Evolutionary conservation across 441 rosid species (phyloP), one percentile per base, ranked within the genome.

Genomic region (Euphorbia celastroides): DNA sequence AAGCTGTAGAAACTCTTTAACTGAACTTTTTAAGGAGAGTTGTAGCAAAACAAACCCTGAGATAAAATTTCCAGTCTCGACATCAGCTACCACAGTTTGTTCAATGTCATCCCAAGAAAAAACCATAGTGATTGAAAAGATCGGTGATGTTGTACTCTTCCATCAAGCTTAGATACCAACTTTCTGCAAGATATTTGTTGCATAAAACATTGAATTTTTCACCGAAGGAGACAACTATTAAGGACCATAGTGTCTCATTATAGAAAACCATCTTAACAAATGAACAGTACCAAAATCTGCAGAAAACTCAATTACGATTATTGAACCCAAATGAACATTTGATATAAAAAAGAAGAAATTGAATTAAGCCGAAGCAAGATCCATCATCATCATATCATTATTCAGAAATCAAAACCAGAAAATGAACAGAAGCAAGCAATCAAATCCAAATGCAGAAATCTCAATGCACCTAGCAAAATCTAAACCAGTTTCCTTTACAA

Each of bases 131-230:
- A 64, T 64, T 64, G 27, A 84, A 84, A 72, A 80, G 64, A 62
- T 66, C 67, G 42, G 72, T 70, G 46, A 84, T 79, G 74, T 68
- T 74, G 41, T 74, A 74, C 73, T 82, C 78, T 64, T 72, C 69
- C 88, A 73, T 74, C 82, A 82, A 77, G 79, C 74, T 56, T 48
- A 73, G 23, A 60, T 80, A 77, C 59, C 79, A 80, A 60, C 72
- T 69, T 69, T 82, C 80, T 31, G 71, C 72, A 46, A 26, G 70
- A 55, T 62, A 62, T 71, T 28, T 70, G 56, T 76, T 76, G 57
- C 78, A 74, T 38, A 73, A 52, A 73, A 80, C 74, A 55, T 79
- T 80, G 60, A 78, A 80, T 38, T 72, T 70, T 52, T 72, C 78
- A 63, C 77, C 77, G 71, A 82, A 77, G 36, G 71, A 65, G 34